A percentile compares a stretch with the other conserved stretches of the same genome.
These are phyloP conservation scores for Syzygium oleosum DNA, from an alignment of 345 rosid species.

Conservation along the genomic window DNA sequence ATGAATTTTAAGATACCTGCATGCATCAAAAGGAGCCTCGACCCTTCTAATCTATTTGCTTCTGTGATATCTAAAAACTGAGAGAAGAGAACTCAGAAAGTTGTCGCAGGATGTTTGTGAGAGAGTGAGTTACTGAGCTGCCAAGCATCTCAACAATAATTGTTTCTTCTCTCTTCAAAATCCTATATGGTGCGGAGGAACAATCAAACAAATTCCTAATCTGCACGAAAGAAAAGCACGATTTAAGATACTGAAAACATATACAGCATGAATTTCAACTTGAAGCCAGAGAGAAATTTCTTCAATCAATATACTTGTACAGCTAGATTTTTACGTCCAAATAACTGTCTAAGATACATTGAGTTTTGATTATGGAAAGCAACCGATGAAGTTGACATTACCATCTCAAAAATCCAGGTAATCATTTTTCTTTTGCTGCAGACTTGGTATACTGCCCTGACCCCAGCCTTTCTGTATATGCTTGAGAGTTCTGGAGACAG, in stretches of 20 bases:
- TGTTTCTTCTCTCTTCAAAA: not conserved
- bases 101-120: not conserved
- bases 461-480: constrained; percentile 81
- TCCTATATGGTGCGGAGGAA: not conserved
- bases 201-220: not conserved
- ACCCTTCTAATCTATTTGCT: not conserved
- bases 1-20: not conserved
- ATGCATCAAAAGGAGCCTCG: not conserved
- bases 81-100: not conserved
- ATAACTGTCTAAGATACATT: not conserved
- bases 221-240: not conserved
- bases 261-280: not conserved
- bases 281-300: not conserved
- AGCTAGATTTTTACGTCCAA: not conserved
- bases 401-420: constrained; percentile 47
- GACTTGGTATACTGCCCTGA: constrained; percentile 48
- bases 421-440: constrained; percentile 42
- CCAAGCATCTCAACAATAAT: not conserved
- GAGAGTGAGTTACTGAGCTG: not conserved
- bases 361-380: not conserved
- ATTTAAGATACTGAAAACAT: not conserved
- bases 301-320: not conserved
- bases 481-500: constrained; percentile 61
- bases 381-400: constrained; percentile 1
- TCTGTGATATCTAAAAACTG: not conserved